phyloP scores from a whole-genome alignment of 1,284 basidiomycete species.

The Schizophyllum amplum region DNA sequence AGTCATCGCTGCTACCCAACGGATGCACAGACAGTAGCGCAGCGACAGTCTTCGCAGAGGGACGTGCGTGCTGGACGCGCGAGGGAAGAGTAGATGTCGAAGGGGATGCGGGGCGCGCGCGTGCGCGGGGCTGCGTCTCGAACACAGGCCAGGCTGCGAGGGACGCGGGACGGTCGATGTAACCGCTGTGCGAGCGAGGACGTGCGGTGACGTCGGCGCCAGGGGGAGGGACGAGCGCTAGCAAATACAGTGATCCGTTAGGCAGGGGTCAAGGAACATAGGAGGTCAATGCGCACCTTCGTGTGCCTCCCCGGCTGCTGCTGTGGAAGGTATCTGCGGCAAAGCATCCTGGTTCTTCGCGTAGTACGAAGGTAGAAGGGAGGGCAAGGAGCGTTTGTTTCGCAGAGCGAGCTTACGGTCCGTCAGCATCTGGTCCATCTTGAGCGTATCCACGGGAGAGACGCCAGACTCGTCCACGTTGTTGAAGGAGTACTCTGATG shows the following conservation, averaged over 20 bases:
- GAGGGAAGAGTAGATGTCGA: not conserved
- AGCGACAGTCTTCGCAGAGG: not conserved
- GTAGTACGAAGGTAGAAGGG: not conserved
- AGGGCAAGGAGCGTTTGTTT: not conserved
- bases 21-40: not conserved
- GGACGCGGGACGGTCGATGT: not conserved
- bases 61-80: not conserved
- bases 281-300: not conserved
- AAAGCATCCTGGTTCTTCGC: not conserved
- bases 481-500: not conserved
- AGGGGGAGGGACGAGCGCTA: not conserved
- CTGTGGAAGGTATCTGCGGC: not conserved
- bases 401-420: not conserved
- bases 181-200: not conserved
- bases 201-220: not conserved
- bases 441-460: not conserved
- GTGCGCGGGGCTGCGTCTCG: not conserved
- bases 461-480: not conserved
- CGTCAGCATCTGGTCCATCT: not conserved
- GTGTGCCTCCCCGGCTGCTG: not conserved
- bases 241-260: not conserved
- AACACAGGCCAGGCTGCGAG: not conserved
- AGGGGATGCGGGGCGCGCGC: not conserved
- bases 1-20: not conserved
- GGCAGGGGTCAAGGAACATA: not conserved